A percentile compares a stretch with the other conserved stretches of the same genome.
phyloP scores from a whole-genome alignment of 78 protist species.

The Bigelowiella natans region DNA sequence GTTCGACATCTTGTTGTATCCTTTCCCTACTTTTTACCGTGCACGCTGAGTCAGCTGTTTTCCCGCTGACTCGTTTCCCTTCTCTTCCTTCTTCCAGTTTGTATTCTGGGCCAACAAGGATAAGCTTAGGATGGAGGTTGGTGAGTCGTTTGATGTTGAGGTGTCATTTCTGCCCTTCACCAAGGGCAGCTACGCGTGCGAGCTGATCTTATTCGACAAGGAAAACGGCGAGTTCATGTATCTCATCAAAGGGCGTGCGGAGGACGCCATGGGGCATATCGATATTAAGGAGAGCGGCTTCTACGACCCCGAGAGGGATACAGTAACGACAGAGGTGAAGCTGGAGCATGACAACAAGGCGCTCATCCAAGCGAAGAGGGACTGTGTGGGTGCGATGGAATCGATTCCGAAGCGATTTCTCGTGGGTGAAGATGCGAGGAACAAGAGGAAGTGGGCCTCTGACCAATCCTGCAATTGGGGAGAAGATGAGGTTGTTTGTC shows the following conservation, averaged over 20 bases:
- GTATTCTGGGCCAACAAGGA: neutral
- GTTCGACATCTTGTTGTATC: too few relatives aligned
- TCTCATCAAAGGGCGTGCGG: neutral
- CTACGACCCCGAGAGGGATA: neutral
- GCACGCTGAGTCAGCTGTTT: too few relatives aligned
- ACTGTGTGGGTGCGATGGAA: neutral
- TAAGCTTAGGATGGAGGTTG: neutral
- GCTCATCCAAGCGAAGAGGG: neutral
- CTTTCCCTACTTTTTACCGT: too few relatives aligned
- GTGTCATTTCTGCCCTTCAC: slow-evolving; percentile 37
- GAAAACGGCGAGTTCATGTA: slow-evolving; percentile 35
- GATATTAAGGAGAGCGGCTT: neutral
- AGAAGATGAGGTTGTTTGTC: neutral
- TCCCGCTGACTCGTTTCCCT: too few relatives aligned
- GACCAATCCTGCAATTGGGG: neutral
- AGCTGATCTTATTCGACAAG: slow-evolving; percentile 22
- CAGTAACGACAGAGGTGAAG: neutral
- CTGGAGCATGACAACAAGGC: neutral
- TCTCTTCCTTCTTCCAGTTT: too few relatives aligned
- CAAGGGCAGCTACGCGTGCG: slow-evolving; percentile 21
- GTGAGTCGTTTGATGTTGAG: neutral
- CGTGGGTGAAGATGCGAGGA: too few relatives aligned
- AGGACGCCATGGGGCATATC: neutral
- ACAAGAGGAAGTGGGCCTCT: neutral
- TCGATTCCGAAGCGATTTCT: neutral